Evolutionary conservation across 208 protist genomes (phyloP), one percentile per base, ranked within the genome.

Genomic region (Crithidia bombi): DNA sequence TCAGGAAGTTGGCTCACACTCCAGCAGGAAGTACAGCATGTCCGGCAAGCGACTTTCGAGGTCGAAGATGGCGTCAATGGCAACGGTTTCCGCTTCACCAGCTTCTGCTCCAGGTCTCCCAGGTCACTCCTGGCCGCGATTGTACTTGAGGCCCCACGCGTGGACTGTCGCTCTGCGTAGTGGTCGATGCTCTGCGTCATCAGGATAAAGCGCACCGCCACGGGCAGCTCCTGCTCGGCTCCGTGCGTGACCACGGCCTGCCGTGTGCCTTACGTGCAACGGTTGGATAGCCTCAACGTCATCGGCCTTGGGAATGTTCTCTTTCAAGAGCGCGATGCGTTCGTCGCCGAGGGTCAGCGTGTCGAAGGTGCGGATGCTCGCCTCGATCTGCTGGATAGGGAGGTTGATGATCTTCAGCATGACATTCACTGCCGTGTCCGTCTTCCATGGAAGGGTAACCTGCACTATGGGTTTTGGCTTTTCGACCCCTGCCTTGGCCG

Each of bases 1-100:
- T 96, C 26, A 96, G 65, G 64, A 90, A 83, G 71, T 96, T 96
- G 51, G n/a, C 83, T 89, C 28, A 92, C 57, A n/a, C 19, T 81
- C 67, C 28, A 96, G 75, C 30, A 92, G 65, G 39, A 77, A 83
- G 35, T 76, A 69, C 17, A 96, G 69, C 72, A 92, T 61, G 6
- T 73, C 64, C 6, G 87, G 87, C 36, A 96, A n/a, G 61, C 54
- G 83, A 72, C 35, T 69, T 47, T 0, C n/a, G n/a, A 87, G 80
- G 51, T 63, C 47, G 41, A 93, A 75, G 23, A 84, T 68, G 15
- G 85, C 84, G 35, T 52, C 39, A 38, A 87, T 78, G 36, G 73
- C 86, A 14, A 62, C n/a, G n/a, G 46, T 25, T 80, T 36, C 32
- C 72, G 78, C 33, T 69, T 55, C 23, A 62, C n/a, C 46, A 92